phyloP scores from a whole-genome alignment of 1,284 basidiomycete genomes.

The Neolentinus lepideus region DNA sequence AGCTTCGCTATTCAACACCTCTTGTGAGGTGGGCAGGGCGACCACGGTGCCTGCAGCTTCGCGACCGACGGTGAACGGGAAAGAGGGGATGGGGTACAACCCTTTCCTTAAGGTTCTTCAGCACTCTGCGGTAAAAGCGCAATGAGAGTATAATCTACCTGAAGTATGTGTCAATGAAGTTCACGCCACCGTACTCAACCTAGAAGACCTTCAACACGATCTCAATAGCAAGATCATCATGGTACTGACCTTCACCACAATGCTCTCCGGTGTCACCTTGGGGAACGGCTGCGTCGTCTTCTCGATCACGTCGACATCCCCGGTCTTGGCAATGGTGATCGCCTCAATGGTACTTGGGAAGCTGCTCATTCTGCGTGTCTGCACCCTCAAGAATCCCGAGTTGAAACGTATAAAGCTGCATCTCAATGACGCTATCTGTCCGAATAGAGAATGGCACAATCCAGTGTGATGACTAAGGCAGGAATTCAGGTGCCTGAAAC shows the following conservation, averaged over 20 bases:
- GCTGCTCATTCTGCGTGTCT: conserved; percentile 20
- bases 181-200: conserved; percentile 67
- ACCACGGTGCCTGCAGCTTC: conserved; percentile 55
- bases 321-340: conserved; percentile 53
- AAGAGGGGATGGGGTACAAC: conserved; percentile 28
- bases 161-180: conserved; percentile 84
- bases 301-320: conserved; percentile 77
- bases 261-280: conserved; percentile 50
- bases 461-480: background rate
- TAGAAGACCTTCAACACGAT: conserved; percentile 15
- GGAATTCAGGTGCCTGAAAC: background rate
- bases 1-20: conserved; percentile 24
- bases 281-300: conserved; percentile 59
- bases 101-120: conserved; percentile 19
- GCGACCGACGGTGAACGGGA: conserved; percentile 54
- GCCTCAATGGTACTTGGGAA: conserved; percentile 50
- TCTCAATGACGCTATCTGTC: background rate
- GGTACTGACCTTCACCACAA: conserved; percentile 69
- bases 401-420: background rate
- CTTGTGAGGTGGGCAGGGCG: conserved; percentile 35
- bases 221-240: background rate
- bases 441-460: background rate
- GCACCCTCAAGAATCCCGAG: background rate
- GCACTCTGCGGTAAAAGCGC: background rate
- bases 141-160: conserved; percentile 25